Percentiles rank a stretch among this genome's conserved stretches.
Evolutionary conservation across 2,329 filamentous ascomycete species (phyloP).

Genomic region (Amylocarpus encephaloides): DNA sequence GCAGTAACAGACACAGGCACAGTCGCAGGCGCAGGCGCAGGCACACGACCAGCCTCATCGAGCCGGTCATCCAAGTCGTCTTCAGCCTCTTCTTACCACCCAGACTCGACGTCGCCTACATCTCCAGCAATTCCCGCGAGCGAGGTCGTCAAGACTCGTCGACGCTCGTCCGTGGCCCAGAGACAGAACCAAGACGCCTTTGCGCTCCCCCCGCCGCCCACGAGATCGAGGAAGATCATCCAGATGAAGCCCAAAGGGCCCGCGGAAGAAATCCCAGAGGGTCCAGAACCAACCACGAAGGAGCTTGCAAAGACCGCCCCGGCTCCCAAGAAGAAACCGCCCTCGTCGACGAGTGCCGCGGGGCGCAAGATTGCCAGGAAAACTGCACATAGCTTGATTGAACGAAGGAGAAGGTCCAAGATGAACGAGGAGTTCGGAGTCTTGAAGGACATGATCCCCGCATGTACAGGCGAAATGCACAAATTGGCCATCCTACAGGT

Average conservation of each 20-base stretch:
- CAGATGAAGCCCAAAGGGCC: slow-evolving; percentile 77
- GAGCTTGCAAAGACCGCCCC: slow-evolving; percentile 16
- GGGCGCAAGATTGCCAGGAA: slow-evolving; percentile 94
- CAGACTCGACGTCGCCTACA: slow-evolving; percentile 34
- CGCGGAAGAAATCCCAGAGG: slow-evolving; percentile 29
- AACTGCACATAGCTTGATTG: slow-evolving; percentile 92
- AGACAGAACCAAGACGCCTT: slow-evolving; percentile 53
- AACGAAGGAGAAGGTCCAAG: slow-evolving; percentile 81
- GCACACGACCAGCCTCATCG: slow-evolving; percentile 45
- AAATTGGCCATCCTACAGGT: slow-evolving; percentile 94
- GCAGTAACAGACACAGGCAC: slow-evolving; percentile 58
- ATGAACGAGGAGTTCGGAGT: slow-evolving; percentile 99
- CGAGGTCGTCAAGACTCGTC: slow-evolving; percentile 36
- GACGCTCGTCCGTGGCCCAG: slow-evolving; percentile 43
- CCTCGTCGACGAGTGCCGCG: slow-evolving; percentile 69
- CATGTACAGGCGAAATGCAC: slow-evolving; percentile 96
- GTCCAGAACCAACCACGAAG: slow-evolving; percentile 13
- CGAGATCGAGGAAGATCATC: slow-evolving; percentile 89
- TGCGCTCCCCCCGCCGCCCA: slow-evolving; percentile 83
- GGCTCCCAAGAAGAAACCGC: slow-evolving; percentile 65
- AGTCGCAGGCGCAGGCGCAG: slow-evolving; percentile 54
- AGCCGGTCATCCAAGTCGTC: slow-evolving; percentile 40
- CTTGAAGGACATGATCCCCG: slow-evolving; percentile 90
- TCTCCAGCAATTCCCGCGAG: slow-evolving; percentile 35
- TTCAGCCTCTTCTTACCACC: slow-evolving; percentile 43